Evolutionary conservation across 2,329 filamentous ascomycete genomes (phyloP).

Genomic region (Pyrenophora graminea): DNA sequence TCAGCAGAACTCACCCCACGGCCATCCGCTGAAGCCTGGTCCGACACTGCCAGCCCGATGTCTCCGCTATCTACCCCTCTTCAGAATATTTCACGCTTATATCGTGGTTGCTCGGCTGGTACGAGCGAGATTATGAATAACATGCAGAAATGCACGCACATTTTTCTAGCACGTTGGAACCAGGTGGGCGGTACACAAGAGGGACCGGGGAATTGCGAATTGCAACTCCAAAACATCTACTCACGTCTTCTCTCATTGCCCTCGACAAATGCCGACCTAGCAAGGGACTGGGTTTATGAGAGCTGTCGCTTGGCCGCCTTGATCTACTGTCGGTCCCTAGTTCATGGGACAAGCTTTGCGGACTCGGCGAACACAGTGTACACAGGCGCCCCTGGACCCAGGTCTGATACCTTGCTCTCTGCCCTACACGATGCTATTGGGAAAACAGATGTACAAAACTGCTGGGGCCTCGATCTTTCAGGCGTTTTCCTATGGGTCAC

Average conservation of each 20-base stretch:
- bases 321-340: constrained; percentile 39
- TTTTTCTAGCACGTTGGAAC: constrained; percentile 26
- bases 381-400: constrained; percentile 11
- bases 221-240: constrained; percentile 33
- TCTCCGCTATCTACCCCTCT: constrained; percentile 32
- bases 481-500: constrained; percentile 41
- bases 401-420: constrained; percentile 16
- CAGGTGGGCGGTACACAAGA: constrained; percentile 12
- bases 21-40: constrained; percentile 4
- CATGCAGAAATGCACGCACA: constrained; percentile 32
- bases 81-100: constrained; percentile 21
- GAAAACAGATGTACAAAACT: constrained; percentile 25
- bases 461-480: constrained; percentile 32
- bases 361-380: constrained; percentile 28
- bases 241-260: constrained; percentile 22
- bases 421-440: constrained; percentile 33
- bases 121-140: constrained; percentile 33
- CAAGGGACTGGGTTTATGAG: constrained; percentile 40
- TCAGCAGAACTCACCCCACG: constrained; percentile 21
- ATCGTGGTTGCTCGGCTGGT: constrained; percentile 22
- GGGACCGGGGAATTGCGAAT: constrained; percentile 22
- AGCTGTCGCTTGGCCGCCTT: constrained; percentile 37
- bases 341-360: constrained; percentile 30
- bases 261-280: constrained; percentile 14
- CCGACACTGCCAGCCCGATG: constrained; percentile 11